Conservation (phyloP, 2,329 filamentous ascomycete genomes). For the Raffaelea albimanens region DNA sequence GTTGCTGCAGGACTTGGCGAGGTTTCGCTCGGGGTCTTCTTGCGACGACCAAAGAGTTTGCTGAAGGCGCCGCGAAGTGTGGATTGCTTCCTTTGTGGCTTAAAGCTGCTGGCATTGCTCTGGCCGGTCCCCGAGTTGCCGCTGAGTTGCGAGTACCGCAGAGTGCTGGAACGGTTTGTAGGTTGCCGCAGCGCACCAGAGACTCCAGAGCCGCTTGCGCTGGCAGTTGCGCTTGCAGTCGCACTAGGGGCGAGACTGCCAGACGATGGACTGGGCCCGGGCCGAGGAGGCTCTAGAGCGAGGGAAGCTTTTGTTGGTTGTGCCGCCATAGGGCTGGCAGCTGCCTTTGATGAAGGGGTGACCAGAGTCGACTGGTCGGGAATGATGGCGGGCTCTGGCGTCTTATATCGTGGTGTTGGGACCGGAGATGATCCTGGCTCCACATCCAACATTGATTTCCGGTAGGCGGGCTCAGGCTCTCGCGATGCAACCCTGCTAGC, state of each 20-base stretch:
- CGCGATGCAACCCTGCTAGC: too few species aligned
- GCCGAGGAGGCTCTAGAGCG: neutral
- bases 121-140: slow-evolving; percentile 22
- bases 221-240: slow-evolving; percentile 1
- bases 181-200: slow-evolving; percentile 14
- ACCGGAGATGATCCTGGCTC: too few species aligned
- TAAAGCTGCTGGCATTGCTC: neutral
- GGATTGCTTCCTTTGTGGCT: slow-evolving; percentile 47
- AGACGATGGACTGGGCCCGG: neutral
- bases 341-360: too few species aligned
- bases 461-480: too few species aligned
- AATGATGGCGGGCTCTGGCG: too few species aligned
- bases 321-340: too few species aligned
- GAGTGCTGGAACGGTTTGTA: slow-evolving; percentile 28
- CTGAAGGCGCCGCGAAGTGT: slow-evolving; percentile 45
- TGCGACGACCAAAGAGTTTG: slow-evolving; percentile 49
- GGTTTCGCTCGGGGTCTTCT: slow-evolving; percentile 31
- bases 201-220: neutral
- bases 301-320: too few species aligned
- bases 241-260: neutral
- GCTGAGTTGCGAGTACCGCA: slow-evolving; percentile 40
- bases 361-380: too few species aligned
- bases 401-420: too few species aligned
- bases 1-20: slow-evolving; percentile 15
- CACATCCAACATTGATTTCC: too few species aligned